Evolutionary conservation across 1,139 yeast species (phyloP).

Genomic region (Suhomyces kunorum): DNA sequence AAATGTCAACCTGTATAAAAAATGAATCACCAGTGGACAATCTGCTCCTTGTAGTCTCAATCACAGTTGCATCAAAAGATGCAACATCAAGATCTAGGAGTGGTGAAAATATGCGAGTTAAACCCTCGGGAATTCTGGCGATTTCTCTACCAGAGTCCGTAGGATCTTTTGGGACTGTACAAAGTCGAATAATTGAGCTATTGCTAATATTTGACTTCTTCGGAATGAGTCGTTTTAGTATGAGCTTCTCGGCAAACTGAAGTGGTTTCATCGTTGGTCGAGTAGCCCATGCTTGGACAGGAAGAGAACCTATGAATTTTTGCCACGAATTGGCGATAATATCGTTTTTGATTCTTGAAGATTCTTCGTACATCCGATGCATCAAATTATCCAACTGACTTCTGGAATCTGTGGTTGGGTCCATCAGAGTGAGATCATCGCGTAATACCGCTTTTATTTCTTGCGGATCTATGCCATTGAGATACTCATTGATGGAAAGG

Average conservation of each 20-base stretch:
- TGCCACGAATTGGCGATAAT: conserved; percentile 24
- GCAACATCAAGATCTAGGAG: conserved; percentile 60
- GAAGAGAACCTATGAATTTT: conserved; percentile 65
- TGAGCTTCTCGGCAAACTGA: conserved; percentile 50
- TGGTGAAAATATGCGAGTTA: conserved; percentile 69
- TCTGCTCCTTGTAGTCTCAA: conserved; percentile 56
- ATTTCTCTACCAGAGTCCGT: conserved; percentile 52
- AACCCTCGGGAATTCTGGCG: conserved; percentile 74
- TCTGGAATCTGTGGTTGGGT: conserved; percentile 8
- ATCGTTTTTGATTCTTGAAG: conserved; percentile 18
- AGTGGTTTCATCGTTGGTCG: conserved; percentile 63
- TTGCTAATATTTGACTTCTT: conserved; percentile 22
- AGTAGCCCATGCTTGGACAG: conserved; percentile 81
- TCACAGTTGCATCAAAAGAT: conserved; percentile 56
- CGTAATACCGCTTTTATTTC: conserved; percentile 13
- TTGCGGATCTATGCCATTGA: conserved; percentile 21
- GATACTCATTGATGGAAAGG: conserved; percentile 33
- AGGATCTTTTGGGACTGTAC: conserved; percentile 25
- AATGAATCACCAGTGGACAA: conserved; percentile 75
- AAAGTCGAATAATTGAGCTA: conserved; percentile 36
- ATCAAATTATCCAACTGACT: conserved; percentile 16
- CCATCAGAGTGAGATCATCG: conserved; percentile 1
- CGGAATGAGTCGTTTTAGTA: conserved; percentile 38
- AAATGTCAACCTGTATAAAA: conserved; percentile 63
- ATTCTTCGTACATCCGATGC: conserved; percentile 18